A percentile compares a stretch with the other conserved stretches of the same genome.
These are phyloP conservation scores for Gloeophyllum trabeum DNA, from an alignment of 768 basidiomycete genomes.

Conservation along the genomic window DNA sequence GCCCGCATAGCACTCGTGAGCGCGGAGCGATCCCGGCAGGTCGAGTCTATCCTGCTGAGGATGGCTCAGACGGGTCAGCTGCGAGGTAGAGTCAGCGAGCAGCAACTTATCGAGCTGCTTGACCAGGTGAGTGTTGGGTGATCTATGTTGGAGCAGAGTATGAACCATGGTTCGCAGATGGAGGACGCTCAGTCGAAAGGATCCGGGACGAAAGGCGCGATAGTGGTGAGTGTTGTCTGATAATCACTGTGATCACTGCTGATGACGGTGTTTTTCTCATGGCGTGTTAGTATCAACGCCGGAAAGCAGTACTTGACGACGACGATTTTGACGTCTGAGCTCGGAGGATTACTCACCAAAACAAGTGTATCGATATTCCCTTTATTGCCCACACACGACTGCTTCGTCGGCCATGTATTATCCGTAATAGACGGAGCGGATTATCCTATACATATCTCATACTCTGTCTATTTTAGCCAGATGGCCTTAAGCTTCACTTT, in stretches of 20 bases:
- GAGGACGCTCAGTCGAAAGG: constrained; percentile 31
- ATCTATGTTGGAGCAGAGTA: no score
- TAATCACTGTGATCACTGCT: constrained; percentile 2
- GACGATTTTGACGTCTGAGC: constrained; percentile 32
- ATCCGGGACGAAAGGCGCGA: constrained; percentile 25
- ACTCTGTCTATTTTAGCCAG: no score
- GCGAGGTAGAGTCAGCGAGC: constrained; percentile 63
- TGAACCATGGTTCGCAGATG: constrained; percentile 16
- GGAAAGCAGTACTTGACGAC: constrained; percentile 58
- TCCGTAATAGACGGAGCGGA: no score
- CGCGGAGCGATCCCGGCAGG: constrained; percentile 68
- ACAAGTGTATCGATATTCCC: not conserved
- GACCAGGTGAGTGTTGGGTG: constrained; percentile 69
- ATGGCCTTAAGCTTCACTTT: no score
- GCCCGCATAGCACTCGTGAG: constrained; percentile 72
- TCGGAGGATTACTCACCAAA: not conserved
- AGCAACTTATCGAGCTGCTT: constrained; percentile 74
- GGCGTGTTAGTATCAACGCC: constrained; percentile 42
- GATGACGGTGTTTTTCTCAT: not conserved
- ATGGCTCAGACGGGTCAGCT: constrained; percentile 84
- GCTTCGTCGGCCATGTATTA: no score
- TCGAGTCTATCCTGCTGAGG: constrained; percentile 65
- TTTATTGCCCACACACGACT: no score
- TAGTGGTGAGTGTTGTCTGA: constrained; percentile 22
- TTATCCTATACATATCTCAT: no score